These are phyloP conservation scores for Colletotrichum cereale DNA, from an alignment of 2,329 filamentous ascomycete species.

Conservation along the genomic window DNA sequence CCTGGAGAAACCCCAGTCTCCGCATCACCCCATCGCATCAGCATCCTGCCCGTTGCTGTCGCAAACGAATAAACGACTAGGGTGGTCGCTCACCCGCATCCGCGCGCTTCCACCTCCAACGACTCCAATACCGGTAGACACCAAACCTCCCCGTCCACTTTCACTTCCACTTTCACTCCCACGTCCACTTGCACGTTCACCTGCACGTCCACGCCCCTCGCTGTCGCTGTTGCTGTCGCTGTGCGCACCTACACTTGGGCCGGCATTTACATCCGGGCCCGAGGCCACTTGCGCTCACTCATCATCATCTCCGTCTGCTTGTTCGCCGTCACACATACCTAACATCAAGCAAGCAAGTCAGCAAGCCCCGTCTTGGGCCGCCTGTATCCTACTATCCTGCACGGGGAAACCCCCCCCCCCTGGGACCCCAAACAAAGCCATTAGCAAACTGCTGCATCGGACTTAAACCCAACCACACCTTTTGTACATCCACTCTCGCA, in stretches of 20 bases:
- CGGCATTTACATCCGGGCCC: background rate
- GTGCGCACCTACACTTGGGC: background rate
- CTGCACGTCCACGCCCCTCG: background rate
- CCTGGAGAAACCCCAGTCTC: background rate
- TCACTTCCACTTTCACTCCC: too few species aligned
- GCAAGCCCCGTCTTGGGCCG: background rate
- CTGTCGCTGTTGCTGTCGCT: constrained; percentile 26
- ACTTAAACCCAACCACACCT: constrained; percentile 13
- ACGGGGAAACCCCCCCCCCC: background rate
- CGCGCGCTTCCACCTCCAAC: background rate
- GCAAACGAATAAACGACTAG: too few species aligned
- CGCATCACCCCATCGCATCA: background rate
- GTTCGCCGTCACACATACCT: background rate
- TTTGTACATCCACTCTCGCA: background rate
- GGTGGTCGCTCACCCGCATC: background rate
- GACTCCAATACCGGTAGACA: too few species aligned
- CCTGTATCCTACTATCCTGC: background rate
- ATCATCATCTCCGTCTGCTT: background rate
- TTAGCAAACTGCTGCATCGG: constrained; percentile 26
- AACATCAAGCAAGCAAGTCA: background rate
- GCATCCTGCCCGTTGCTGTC: background rate
- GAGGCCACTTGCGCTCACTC: constrained; percentile 4
- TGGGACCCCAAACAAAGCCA: constrained; percentile 18
- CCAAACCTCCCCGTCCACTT: background rate
- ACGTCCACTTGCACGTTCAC: background rate